Percentiles rank a stretch among this genome's conserved stretches.
phyloP scores from a whole-genome alignment of 257 asterid genomes.

The Solanum paucissectum region DNA sequence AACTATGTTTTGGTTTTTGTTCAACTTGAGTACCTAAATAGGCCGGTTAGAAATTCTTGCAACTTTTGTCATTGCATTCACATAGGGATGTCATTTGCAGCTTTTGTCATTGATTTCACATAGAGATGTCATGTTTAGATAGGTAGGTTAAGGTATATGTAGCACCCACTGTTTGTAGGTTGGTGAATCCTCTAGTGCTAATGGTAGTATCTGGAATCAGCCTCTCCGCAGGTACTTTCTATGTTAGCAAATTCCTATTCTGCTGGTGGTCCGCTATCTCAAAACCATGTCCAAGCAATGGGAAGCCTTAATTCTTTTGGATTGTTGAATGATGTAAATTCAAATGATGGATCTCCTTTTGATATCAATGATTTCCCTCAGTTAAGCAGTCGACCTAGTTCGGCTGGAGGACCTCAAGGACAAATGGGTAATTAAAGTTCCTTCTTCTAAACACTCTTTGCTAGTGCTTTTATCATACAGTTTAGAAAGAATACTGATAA shows the following conservation, averaged over 20 bases:
- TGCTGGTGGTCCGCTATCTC: constrained; percentile 70
- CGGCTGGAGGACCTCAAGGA: constrained; percentile 82
- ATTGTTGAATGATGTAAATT: constrained; percentile 56
- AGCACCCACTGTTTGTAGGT: background rate
- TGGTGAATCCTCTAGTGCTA: background rate
- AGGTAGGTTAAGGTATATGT: background rate
- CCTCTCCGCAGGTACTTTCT: constrained; percentile 85
- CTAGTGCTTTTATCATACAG: background rate
- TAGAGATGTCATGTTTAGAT: background rate
- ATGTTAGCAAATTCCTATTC: constrained; percentile 70
- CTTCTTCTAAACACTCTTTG: background rate
- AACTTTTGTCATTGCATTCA: background rate
- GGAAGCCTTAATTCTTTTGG: constrained; percentile 48
- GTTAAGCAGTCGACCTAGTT: constrained; percentile 62
- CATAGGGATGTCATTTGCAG: background rate
- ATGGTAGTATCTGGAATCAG: constrained; percentile 21
- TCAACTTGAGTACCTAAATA: background rate
- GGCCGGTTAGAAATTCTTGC: background rate
- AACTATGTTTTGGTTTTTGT: background rate
- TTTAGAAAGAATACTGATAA: background rate
- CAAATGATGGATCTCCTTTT: constrained; percentile 52
- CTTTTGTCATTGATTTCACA: background rate
- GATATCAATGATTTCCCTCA: constrained; percentile 90
- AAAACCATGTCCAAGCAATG: constrained; percentile 70
- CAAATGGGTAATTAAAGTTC: constrained; percentile 40